Percentiles rank a stretch among this genome's conserved stretches.
These are phyloP conservation scores for Mimosa bimucronata DNA, from an alignment of 306 rosid species.

Conservation along the genomic window DNA sequence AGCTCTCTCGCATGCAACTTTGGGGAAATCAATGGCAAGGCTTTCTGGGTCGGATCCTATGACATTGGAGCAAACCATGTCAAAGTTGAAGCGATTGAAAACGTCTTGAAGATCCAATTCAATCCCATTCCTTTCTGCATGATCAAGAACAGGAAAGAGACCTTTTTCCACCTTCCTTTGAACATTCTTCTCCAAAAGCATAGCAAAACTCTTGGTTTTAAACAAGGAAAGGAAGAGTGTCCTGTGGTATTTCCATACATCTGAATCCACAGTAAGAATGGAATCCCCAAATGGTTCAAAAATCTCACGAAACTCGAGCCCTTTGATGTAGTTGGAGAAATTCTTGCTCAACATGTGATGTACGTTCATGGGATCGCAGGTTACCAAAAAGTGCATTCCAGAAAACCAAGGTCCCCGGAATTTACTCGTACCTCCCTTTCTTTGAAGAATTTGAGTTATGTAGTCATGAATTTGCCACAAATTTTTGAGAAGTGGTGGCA, in stretches of 20 bases:
- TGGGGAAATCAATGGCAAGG: background rate
- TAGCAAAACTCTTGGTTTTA: background rate
- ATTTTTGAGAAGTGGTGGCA: background rate
- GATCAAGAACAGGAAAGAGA: background rate
- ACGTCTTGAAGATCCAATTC: background rate
- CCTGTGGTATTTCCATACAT: constrained; percentile 33
- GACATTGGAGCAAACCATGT: background rate
- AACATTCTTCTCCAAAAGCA: background rate
- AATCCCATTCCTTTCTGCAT: background rate
- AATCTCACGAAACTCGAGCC: constrained; percentile 11
- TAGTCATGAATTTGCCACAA: background rate
- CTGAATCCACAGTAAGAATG: constrained; percentile 19
- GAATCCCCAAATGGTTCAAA: constrained; percentile 32
- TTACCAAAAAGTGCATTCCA: background rate
- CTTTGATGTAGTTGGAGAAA: constrained; percentile 29
- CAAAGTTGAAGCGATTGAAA: background rate
- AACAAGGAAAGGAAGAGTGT: background rate
- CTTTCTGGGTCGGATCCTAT: background rate
- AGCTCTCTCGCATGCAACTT: background rate
- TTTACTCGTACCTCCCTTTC: background rate
- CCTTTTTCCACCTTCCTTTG: background rate
- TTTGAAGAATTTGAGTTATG: background rate
- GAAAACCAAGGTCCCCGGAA: background rate
- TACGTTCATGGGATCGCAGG: constrained; percentile 3
- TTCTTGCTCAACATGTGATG: constrained; percentile 21